A percentile compares a stretch with the other conserved stretches of the same genome.
Evolutionary conservation across 805 yeast species (phyloP).

Genomic region (Monosporozyma aerobia): DNA sequence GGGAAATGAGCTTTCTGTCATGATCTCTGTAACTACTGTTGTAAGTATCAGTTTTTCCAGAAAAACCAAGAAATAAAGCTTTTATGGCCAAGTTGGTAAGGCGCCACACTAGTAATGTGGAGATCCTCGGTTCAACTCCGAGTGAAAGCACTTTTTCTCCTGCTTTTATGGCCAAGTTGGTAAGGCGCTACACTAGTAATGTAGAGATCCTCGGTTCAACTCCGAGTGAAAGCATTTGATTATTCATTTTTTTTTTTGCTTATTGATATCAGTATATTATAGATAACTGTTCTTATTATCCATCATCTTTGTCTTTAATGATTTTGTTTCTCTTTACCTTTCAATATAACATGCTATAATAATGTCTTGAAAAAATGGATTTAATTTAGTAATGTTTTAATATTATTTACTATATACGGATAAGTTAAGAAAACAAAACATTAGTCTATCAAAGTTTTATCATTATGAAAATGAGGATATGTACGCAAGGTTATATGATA

Average conservation of each 20-base stretch:
- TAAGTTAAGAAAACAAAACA: too few relatives aligned
- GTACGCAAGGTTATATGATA: constrained; percentile 28
- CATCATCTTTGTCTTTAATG: too few relatives aligned
- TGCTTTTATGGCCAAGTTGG: constrained; percentile 46
- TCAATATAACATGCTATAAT: too few relatives aligned
- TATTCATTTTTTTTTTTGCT: constrained; percentile 7
- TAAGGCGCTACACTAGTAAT: constrained; percentile 86
- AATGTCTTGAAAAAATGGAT: too few relatives aligned
- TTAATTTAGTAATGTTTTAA: too few relatives aligned
- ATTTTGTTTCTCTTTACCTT: too few relatives aligned
- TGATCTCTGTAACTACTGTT: too few relatives aligned
- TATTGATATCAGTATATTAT: too few relatives aligned
- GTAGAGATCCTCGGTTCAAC: constrained; percentile 78
- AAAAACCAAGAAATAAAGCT: constrained; percentile 23
- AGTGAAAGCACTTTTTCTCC: constrained; percentile 47
- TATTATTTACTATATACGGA: too few relatives aligned
- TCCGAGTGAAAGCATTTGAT: constrained; percentile 56
- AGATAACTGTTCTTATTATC: too few relatives aligned
- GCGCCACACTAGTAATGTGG: constrained; percentile 86
- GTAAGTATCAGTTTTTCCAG: not conserved
- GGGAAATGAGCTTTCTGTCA: too few relatives aligned
- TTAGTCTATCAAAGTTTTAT: not conserved
- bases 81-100: constrained; percentile 67
- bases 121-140: constrained; percentile 77
- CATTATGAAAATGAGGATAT: not conserved